Evolutionary conservation across 306 rosid species (phyloP).

Genomic region (Canavalia ensiformis): DNA sequence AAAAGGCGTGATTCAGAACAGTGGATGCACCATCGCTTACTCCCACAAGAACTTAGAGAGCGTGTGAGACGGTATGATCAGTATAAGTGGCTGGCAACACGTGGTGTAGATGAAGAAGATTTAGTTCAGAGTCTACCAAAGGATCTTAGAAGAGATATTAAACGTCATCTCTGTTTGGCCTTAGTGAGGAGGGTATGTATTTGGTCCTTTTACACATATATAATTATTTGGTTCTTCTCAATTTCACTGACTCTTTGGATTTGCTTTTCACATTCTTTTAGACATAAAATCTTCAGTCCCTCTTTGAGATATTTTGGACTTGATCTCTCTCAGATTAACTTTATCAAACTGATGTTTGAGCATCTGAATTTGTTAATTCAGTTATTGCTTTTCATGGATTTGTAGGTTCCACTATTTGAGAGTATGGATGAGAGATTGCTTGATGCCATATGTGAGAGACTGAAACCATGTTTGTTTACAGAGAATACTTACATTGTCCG

Average conservation of each 20-base stretch:
- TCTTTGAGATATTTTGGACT: conserved; percentile 19
- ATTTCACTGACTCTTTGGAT: conserved; percentile 5
- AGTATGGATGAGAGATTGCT: conserved; percentile 96
- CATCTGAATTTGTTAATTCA: conserved; percentile 49
- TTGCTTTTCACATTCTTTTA: conserved; percentile 32
- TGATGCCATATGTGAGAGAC: conserved; percentile 97
- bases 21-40: conserved; percentile 99
- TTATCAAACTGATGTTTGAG: conserved; percentile 4
- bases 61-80: conserved; percentile 98
- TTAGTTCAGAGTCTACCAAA: conserved; percentile 94
- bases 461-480: conserved; percentile 88
- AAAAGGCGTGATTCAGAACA: conserved; percentile 99
- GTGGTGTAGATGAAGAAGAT: conserved; percentile 92
- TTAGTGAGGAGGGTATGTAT: conserved; percentile 93
- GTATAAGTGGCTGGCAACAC: conserved; percentile 98
- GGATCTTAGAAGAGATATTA: conserved; percentile 97
- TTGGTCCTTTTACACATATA: conserved; percentile 39
- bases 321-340: conserved; percentile 2
- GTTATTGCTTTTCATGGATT: conserved; percentile 47
- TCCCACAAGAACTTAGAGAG: conserved; percentile 88
- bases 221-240: conserved; percentile 23
- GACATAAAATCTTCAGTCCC: conserved; percentile 7
- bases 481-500: conserved; percentile 87
- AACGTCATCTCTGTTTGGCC: conserved; percentile 96
- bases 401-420: conserved; percentile 94